Base-by-base conservation (phyloP, 768 basidiomycete genomes). In the Kwoniella bestiolae region DNA sequence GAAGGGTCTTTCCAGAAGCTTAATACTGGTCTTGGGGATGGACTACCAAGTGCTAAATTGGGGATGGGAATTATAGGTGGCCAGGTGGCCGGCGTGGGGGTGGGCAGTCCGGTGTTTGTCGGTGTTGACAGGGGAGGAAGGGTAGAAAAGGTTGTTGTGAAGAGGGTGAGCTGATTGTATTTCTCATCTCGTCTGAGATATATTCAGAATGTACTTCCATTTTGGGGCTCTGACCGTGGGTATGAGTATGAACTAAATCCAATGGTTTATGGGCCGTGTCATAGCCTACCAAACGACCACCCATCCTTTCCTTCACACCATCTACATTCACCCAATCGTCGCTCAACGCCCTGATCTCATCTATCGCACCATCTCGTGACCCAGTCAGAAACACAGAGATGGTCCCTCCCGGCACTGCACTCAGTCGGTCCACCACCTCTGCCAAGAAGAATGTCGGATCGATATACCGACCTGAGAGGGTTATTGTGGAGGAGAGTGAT, bases 391-490 rank as follows among this genome's bases (percentile, higher is more conserved):
- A 14, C 3, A 3, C 31, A 53, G 56, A 25, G 34, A 1, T 7
- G 38, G 28, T 56, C 9, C 41, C 32, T 2, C 34, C 56, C 1
- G 29, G 28, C 14, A 41, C 38, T 3, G 38, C 38, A 0, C 3
- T 41, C 38, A 41, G 38, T 41, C 11, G 14, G 18, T 41, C 38
- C 0, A 41, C 56, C 5, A 41, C 35, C 11, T 21, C 47, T 9
- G 26, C 44, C 29, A 44, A 53, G 44, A 68, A 66, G 60, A 68
- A 72, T 56, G 44, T 65, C n/a, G 70, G 67, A 7, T 68, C 67
- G 5, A 69, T 68, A 2, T 68, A 72, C 28, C 28, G 23, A 49
- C 70, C 64, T 11, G 34, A 41, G 6, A 14, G 59, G 34, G 41
- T 72, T 1, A 57, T 51, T 2, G 67, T 72, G 11, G 49, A 65